Conservation (phyloP, 1,284 basidiomycete species). For the Peniophora sp. region DNA sequence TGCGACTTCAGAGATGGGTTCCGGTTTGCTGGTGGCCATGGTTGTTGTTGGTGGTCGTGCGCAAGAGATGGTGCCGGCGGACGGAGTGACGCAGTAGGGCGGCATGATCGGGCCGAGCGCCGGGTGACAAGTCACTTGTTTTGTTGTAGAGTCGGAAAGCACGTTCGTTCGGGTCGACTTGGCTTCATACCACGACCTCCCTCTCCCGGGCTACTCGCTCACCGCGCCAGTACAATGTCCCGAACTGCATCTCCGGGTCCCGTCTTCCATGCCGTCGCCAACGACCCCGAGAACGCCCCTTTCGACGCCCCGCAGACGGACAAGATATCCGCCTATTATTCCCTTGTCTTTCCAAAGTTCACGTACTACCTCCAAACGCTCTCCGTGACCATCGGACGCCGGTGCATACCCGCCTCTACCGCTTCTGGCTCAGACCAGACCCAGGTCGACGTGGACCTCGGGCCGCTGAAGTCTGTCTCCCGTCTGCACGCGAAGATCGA, state of each 20-base stretch:
- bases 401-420: constrained; percentile 29
- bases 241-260: constrained; percentile 21
- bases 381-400: constrained; percentile 50
- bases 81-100: too few species aligned
- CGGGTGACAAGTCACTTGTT: too few species aligned
- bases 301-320: constrained; percentile 34
- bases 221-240: constrained; percentile 23
- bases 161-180: background rate
- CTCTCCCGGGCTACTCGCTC: constrained; percentile 8
- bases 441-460: constrained; percentile 91
- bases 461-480: constrained; percentile 94
- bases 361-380: constrained; percentile 62
- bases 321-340: constrained; percentile 89
- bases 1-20: constrained; percentile 25
- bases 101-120: too few species aligned
- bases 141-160: background rate
- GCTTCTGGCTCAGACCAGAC: constrained; percentile 34
- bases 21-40: background rate
- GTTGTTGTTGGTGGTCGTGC: background rate
- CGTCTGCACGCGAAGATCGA: constrained; percentile 94
- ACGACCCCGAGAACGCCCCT: constrained; percentile 26
- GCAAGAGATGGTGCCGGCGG: too few species aligned
- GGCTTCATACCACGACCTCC: background rate
- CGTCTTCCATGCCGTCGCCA: constrained; percentile 23
- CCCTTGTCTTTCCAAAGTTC: constrained; percentile 86